Evolutionary conservation across 495 filamentous ascomycete species (phyloP).

Genomic region (Aspergillus avenaceus): DNA sequence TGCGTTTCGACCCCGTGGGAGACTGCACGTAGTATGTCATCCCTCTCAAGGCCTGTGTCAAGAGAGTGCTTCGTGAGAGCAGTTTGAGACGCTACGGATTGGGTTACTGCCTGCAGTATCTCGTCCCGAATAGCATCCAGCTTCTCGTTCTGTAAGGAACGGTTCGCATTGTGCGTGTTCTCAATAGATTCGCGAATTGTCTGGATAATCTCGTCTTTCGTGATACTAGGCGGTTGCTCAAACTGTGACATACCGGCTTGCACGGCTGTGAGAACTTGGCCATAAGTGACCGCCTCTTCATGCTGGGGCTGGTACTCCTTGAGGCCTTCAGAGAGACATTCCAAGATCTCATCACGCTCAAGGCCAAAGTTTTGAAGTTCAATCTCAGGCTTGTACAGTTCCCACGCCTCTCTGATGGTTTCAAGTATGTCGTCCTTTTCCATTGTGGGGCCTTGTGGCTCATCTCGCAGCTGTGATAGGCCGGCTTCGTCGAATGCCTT

Average conservation of each 20-base stretch:
- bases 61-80: constrained; percentile 44
- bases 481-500: constrained; percentile 67
- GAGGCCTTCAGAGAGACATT: constrained; percentile 78
- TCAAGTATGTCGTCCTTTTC: constrained; percentile 78
- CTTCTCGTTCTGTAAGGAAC: constrained; percentile 25
- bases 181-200: constrained; percentile 70
- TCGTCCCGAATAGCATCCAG: constrained; percentile 35
- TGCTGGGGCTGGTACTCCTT: constrained; percentile 64
- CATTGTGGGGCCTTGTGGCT: constrained; percentile 38
- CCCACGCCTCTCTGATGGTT: constrained; percentile 83
- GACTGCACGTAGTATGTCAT: constrained; percentile 43
- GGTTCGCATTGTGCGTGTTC: constrained; percentile 15
- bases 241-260: constrained; percentile 77
- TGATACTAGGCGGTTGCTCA: constrained; percentile 61
- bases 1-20: constrained; percentile 41
- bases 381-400: constrained; percentile 88
- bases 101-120: constrained; percentile 35
- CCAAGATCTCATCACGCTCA: constrained; percentile 81
- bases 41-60: constrained; percentile 41
- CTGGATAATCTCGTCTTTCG: constrained; percentile 71
- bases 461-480: constrained; percentile 32
- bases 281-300: constrained; percentile 57
- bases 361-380: constrained; percentile 84
- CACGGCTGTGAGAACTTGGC: constrained; percentile 80
- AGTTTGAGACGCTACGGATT: constrained; percentile 39